These are phyloP conservation scores for Coemansia sp. DNA, from an alignment of 192 early-diverging fungal species.

Conservation along the genomic window DNA sequence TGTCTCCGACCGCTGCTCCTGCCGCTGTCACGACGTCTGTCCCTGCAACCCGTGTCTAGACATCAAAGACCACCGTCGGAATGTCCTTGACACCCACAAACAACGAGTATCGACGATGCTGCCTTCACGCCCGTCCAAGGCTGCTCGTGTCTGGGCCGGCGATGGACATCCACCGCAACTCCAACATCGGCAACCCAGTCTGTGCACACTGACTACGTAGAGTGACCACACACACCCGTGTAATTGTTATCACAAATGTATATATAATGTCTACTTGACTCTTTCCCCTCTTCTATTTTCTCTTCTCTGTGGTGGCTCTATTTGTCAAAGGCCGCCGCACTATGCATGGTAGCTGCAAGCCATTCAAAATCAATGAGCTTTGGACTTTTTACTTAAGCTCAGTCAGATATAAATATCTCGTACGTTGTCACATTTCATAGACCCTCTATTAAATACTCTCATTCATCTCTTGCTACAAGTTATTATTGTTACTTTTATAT, in stretches of 20 bases:
- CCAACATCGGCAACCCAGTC: conserved; percentile 13
- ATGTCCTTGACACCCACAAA: not conserved
- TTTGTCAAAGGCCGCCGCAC: conserved; percentile 3
- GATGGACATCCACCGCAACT: conserved; percentile 1
- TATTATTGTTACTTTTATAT: not conserved
- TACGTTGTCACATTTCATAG: not conserved
- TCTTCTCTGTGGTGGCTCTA: not conserved
- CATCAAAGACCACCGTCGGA: conserved; percentile 25
- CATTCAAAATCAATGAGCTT: not conserved
- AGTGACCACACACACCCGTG: not conserved
- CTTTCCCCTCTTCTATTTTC: not conserved
- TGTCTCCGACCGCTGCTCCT: conserved; percentile 30
- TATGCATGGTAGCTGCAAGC: conserved; percentile 8
- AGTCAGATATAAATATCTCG: not conserved
- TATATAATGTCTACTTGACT: not conserved
- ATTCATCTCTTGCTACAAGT: not conserved
- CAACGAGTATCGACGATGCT: not conserved
- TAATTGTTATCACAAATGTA: not conserved
- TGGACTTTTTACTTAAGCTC: no score
- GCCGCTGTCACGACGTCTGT: conserved; percentile 38
- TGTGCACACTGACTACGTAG: conserved; percentile 16
- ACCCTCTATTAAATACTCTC: not conserved
- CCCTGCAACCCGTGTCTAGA: conserved; percentile 49
- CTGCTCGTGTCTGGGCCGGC: conserved; percentile 4
- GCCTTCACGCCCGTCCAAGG: not conserved